phyloP scores from a whole-genome alignment of 495 filamentous ascomycete genomes.

The Sabuloglossum arenarium region DNA sequence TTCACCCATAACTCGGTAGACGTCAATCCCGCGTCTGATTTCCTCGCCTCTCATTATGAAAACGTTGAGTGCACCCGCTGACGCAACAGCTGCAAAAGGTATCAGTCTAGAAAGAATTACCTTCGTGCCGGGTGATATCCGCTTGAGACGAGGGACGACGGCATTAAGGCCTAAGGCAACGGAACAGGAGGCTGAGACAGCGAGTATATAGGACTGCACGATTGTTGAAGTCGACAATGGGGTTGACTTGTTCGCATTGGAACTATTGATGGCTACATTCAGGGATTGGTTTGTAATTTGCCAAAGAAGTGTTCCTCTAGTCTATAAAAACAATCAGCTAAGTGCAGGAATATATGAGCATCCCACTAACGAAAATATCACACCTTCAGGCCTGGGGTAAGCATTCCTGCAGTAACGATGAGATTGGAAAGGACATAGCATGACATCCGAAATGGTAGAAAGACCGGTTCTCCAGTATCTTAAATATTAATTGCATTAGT shows the following conservation, averaged over 20 bases:
- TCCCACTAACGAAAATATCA: conserved; percentile 7
- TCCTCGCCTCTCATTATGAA: conserved; percentile 96
- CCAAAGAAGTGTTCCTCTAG: conserved; percentile 77
- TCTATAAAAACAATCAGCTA: conserved; percentile 23
- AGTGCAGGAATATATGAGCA: neutral
- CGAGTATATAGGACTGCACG: conserved; percentile 73
- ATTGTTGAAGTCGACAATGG: conserved; percentile 62
- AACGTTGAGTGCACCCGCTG: conserved; percentile 78
- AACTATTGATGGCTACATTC: conserved; percentile 91
- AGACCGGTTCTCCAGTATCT: conserved; percentile 84
- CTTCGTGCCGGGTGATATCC: conserved; percentile 47
- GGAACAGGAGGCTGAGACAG: conserved; percentile 77
- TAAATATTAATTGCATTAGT: neutral
- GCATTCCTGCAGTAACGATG: conserved; percentile 94
- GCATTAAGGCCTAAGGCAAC: conserved; percentile 86
- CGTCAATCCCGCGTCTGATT: conserved; percentile 79
- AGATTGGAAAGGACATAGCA: conserved; percentile 86
- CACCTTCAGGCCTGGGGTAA: conserved; percentile 64
- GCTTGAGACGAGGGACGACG: conserved; percentile 65
- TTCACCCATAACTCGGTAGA: conserved; percentile 55
- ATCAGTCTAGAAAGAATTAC: conserved; percentile 64
- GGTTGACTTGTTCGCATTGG: conserved; percentile 93
- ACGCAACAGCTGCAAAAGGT: conserved; percentile 86
- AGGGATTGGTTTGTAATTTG: conserved; percentile 94
- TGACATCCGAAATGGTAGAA: conserved; percentile 94